These are phyloP conservation scores for Phytophthora fragariaefolia DNA, from an alignment of 352 stramenopile genomes.

Conservation along the genomic window DNA sequence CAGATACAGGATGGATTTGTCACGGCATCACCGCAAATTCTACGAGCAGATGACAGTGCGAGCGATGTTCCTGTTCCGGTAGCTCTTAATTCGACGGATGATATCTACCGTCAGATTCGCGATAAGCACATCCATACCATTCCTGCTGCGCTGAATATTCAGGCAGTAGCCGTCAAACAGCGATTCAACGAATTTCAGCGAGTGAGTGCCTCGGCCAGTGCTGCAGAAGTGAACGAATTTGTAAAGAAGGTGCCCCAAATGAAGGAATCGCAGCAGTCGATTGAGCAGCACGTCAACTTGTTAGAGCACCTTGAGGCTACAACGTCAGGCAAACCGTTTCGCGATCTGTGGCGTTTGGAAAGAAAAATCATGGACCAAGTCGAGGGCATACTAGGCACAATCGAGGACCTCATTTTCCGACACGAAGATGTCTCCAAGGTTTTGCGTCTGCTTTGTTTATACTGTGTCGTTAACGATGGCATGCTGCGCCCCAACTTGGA, in stretches of 20 bases:
- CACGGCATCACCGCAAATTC: conserved; percentile 42
- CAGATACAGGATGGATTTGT: conserved; percentile 69
- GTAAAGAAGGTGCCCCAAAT: conserved; percentile 71
- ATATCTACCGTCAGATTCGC: conserved; percentile 65
- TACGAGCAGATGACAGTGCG: conserved; percentile 44
- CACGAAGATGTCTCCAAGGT: conserved; percentile 62
- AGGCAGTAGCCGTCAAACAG: conserved; percentile 59
- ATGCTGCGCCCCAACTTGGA: conserved; percentile 43
- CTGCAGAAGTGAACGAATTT: conserved; percentile 74
- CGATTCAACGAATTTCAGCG: conserved; percentile 64
- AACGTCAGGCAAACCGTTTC: conserved; percentile 57
- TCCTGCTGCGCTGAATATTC: conserved; percentile 50
- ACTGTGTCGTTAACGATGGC: conserved; percentile 59
- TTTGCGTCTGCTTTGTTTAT: conserved; percentile 70
- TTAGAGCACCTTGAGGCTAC: conserved; percentile 58
- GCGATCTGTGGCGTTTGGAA: conserved; percentile 71
- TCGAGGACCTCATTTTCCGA: conserved; percentile 69
- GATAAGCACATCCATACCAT: conserved; percentile 68
- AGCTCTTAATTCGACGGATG: conserved; percentile 66
- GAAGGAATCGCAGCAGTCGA: conserved; percentile 56
- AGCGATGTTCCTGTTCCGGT: conserved; percentile 40
- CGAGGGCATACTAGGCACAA: conserved; percentile 41
- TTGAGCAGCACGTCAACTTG: conserved; percentile 71
- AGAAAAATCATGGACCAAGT: conserved; percentile 67
- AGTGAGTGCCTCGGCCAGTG: conserved; percentile 47